Percentiles rank a stretch among this genome's conserved stretches.
Conservation (phyloP, 2,329 filamentous ascomycete species). For the Pestalotiopsis sp. region DNA sequence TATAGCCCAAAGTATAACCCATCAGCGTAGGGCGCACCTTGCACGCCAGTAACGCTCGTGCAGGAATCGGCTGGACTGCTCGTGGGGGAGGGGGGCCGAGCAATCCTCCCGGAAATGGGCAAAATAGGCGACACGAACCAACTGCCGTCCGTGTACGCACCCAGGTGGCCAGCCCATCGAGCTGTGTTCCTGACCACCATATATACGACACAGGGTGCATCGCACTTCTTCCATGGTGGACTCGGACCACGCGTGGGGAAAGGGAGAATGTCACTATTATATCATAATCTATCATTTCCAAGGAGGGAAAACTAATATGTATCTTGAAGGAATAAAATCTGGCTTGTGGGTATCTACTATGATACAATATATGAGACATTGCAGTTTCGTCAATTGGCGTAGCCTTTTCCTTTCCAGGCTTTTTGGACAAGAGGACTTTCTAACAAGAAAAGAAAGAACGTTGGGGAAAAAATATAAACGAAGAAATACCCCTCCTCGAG, state of each 20-base stretch:
- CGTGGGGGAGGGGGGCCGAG: not conserved
- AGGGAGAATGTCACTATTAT: no score
- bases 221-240: no score
- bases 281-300: no score
- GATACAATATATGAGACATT: not conserved
- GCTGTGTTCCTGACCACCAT: no score
- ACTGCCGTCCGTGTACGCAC: not conserved
- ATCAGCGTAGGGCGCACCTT: not conserved
- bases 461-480: not conserved
- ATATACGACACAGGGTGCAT: no score
- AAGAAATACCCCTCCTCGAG: not conserved
- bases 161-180: not conserved
- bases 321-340: not conserved
- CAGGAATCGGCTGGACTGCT: not conserved
- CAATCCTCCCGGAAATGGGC: not conserved
- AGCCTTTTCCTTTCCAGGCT: not conserved
- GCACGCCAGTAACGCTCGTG: not conserved
- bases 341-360: constrained; percentile 2
- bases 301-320: no score
- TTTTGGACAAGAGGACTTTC: not conserved
- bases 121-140: not conserved
- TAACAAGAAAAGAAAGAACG: not conserved
- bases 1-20: not conserved
- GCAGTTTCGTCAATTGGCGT: not conserved
- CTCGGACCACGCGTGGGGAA: no score